Base-by-base conservation (phyloP, 345 rosid species). In the Excoecaria agallocha region DNA sequence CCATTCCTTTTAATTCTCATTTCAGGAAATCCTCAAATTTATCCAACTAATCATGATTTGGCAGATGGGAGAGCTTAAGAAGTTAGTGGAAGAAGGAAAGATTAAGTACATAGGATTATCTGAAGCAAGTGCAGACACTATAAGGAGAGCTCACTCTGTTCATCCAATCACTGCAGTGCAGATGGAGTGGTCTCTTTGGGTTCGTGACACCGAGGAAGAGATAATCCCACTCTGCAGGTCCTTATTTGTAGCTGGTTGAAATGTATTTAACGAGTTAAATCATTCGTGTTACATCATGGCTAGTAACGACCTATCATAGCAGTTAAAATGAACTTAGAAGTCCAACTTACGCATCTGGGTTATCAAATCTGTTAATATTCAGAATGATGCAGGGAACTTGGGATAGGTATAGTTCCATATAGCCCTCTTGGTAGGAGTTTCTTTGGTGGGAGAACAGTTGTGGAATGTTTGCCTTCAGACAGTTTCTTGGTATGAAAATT, bases 401-500 rank as follows among this genome's bases (percentile, higher is more conserved):
- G 79, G 4, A 78, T 72, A 24, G 52, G 56, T 9, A 39, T 72
- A 2, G 80, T 78, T 63, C 48, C 79, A 0, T 78, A 78, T 60
- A 54, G 85, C 72, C 82, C 82, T 48, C 74, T 78, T 0, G 82
- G 79, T 39, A 68, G 79, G 2, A 82, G 79, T 6, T 69, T 79
- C 38, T 79, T 74, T 4, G 82, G 71, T n/a, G 82, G 82, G 20
- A 79, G 24, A 70, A 71, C 74, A 56, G 56, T 70, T 3, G 50
- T 39, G 6, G 78, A 79, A 46, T 48, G 68, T 65, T 25, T 79
- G 45, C 5, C 66, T 46, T 63, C 75, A 52, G 71, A 64, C n/a
- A 61, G 54, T 48, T 0, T 12, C 2, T 45, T 69, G 67, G 75
- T 69, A 77, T 7, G 51, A 12, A 43, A n/a, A n/a, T n/a, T n/a